Evolutionary conservation across 768 basidiomycete genomes (phyloP).

Genomic region (Rhodotorula graminis): DNA sequence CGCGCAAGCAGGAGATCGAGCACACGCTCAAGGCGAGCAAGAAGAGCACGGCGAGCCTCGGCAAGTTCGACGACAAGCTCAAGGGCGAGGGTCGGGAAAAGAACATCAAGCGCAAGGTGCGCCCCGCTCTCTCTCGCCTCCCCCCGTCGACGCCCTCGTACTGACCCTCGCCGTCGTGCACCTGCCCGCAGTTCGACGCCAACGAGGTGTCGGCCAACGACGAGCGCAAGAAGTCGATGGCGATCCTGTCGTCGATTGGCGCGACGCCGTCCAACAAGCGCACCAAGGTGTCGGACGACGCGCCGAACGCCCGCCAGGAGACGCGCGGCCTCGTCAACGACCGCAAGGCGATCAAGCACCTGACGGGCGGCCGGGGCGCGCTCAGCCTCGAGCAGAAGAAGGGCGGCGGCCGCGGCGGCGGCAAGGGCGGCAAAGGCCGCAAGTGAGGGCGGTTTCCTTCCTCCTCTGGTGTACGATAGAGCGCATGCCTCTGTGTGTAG

Average conservation of each 20-base stretch:
- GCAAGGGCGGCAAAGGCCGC: conserved; percentile 12
- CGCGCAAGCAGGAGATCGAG: conserved; percentile 70
- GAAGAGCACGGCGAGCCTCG: conserved; percentile 88
- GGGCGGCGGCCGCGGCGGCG: conserved; percentile 13
- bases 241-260: conserved; percentile 68
- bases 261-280: conserved; percentile 60
- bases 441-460: conserved; percentile 7
- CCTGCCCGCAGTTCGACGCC: conserved; percentile 68
- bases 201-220: conserved; percentile 60
- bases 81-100: conserved; percentile 83
- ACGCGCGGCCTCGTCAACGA: conserved; percentile 63
- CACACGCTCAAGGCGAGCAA: conserved; percentile 69
- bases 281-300: conserved; percentile 51
- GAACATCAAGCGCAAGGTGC: conserved; percentile 88
- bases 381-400: conserved; percentile 30
- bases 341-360: conserved; percentile 67
- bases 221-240: conserved; percentile 70
- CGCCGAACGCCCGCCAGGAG: conserved; percentile 48
- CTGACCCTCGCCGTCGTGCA: background rate
- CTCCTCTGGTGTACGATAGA: background rate
- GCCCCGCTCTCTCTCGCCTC: conserved; percentile 28
- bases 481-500: background rate
- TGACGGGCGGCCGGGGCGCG: conserved; percentile 32
- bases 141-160: background rate
- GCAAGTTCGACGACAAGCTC: conserved; percentile 77